Conservation (phyloP, 768 basidiomycete species). For the Galerina marginata region DNA sequence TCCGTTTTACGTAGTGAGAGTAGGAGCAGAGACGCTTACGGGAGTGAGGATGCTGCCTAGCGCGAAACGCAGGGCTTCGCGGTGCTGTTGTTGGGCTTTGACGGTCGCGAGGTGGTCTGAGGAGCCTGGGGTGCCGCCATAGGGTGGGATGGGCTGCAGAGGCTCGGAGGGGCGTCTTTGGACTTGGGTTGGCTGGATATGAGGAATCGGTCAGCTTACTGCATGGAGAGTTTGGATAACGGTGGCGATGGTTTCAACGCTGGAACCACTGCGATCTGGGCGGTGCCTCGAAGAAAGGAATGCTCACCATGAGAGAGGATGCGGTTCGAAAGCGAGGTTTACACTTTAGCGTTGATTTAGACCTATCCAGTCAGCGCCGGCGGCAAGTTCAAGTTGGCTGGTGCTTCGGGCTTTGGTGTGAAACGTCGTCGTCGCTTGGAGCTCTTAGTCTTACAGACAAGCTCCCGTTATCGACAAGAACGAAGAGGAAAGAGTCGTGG, state of each 20-base stretch:
- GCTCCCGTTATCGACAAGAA: background rate
- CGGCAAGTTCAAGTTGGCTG: no score
- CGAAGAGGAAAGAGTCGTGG: background rate
- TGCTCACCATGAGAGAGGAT: background rate
- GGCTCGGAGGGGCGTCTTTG: slow-evolving; percentile 38
- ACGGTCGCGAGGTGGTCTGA: slow-evolving; percentile 6
- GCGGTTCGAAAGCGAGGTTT: no score
- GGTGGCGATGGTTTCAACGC: no score
- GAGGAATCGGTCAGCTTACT: background rate
- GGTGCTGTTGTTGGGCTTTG: slow-evolving; percentile 39
- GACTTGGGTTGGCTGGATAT: slow-evolving; percentile 39
- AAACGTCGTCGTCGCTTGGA: background rate
- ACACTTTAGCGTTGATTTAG: no score
- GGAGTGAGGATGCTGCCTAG: slow-evolving; percentile 66
- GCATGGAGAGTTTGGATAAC: background rate
- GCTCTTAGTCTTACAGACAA: background rate
- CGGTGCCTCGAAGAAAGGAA: no score
- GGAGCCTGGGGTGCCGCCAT: slow-evolving; percentile 31
- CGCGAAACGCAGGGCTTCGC: slow-evolving; percentile 57
- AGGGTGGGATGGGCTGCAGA: slow-evolving; percentile 26
- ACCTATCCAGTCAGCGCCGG: no score
- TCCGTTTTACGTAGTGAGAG: no score
- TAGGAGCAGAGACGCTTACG: slow-evolving; percentile 40
- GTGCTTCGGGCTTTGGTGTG: background rate
- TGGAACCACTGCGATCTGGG: background rate